A percentile compares a stretch with the other conserved stretches of the same genome.
These are phyloP conservation scores for Psidium guajava DNA, from an alignment of 345 rosid genomes.

Conservation along the genomic window DNA sequence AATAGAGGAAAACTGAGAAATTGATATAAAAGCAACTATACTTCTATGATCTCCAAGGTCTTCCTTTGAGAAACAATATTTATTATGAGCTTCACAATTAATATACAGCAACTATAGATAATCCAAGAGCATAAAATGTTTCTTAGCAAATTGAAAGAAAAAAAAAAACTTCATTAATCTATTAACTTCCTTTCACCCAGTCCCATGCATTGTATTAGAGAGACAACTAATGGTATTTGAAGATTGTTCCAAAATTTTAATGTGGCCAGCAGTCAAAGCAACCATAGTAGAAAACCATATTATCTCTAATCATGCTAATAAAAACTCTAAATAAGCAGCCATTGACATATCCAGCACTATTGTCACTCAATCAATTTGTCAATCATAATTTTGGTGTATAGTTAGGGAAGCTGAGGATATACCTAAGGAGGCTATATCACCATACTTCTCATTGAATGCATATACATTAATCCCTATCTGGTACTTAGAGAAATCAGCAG, in stretches of 20 bases:
- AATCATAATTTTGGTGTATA: neutral
- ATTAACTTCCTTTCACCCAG: neutral
- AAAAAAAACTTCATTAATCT: neutral
- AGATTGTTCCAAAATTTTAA: neutral
- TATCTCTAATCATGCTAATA: neutral
- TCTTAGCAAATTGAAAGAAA: neutral
- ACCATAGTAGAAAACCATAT: neutral
- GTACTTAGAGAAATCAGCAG: conserved; percentile 95
- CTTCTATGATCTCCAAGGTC: neutral
- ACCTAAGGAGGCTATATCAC: conserved; percentile 96
- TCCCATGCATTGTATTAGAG: neutral
- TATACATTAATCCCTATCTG: conserved; percentile 91
- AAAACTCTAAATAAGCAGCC: neutral
- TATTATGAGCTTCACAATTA: neutral
- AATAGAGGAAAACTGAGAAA: neutral
- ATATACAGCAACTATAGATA: neutral
- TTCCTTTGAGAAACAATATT: neutral
- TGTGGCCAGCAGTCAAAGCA: neutral
- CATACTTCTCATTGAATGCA: conserved; percentile 87
- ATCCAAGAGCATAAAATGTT: neutral
- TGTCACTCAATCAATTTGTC: neutral
- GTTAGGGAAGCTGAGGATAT: neutral
- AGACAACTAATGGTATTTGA: neutral
- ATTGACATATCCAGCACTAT: neutral
- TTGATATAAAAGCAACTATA: neutral